Percentiles rank a stretch among this genome's conserved stretches.
phyloP scores from a whole-genome alignment of 148 eudicot genomes.

The Persicaria maculosa region DNA sequence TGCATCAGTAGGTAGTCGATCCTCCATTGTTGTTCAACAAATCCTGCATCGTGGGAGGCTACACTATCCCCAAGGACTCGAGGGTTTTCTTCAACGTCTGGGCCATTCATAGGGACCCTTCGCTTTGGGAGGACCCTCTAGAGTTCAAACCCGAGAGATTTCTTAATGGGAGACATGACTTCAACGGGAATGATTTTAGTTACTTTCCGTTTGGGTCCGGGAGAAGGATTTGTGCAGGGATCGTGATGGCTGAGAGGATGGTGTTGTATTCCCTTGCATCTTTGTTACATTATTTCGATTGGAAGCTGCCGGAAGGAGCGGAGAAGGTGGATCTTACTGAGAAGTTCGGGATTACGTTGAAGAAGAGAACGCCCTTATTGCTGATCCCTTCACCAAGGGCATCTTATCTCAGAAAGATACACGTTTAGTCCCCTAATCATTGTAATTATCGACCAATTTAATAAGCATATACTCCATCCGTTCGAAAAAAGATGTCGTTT shows the following conservation, averaged over 20 bases:
- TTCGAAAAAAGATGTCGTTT: too few relatives aligned
- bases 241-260: slow-evolving; percentile 49
- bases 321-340: not conserved
- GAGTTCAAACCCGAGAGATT: slow-evolving; percentile 62
- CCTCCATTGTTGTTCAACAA: too few relatives aligned
- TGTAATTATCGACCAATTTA: too few relatives aligned
- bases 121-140: slow-evolving; percentile 42
- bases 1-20: too few relatives aligned
- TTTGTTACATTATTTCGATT: not conserved
- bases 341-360: slow-evolving; percentile 44
- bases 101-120: slow-evolving; percentile 61
- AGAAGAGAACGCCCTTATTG: slow-evolving; percentile 38
- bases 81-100: slow-evolving; percentile 49
- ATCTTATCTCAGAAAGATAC: too few relatives aligned
- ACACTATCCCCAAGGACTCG: slow-evolving; percentile 46
- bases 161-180: slow-evolving; percentile 35
- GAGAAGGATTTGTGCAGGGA: slow-evolving; percentile 61
- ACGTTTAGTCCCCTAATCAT: too few relatives aligned
- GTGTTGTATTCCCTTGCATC: slow-evolving; percentile 19
- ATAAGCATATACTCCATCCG: too few relatives aligned
- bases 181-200: slow-evolving; percentile 37
- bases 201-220: slow-evolving; percentile 73
- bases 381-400: slow-evolving; percentile 33
- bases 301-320: not conserved
- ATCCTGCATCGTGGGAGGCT: slow-evolving; percentile 33